Conservation (phyloP, 2,329 filamentous ascomycete species). For the Capronia epimyces region DNA sequence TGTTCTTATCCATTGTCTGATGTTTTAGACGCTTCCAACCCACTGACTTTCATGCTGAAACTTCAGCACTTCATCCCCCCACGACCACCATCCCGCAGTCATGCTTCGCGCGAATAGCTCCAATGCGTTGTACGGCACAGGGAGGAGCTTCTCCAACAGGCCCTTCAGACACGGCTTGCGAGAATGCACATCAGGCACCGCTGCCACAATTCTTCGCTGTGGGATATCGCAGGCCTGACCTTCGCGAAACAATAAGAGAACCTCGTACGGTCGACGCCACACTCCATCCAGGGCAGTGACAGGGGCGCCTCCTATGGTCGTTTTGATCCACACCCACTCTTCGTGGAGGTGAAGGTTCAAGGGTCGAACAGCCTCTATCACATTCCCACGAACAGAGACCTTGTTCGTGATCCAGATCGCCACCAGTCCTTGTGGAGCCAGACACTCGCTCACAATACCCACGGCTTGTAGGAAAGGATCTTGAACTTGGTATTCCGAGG, state of each 20-base stretch:
- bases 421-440: constrained; percentile 41
- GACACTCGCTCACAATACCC: constrained; percentile 43
- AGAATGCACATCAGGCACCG: constrained; percentile 59
- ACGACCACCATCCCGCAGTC: constrained; percentile 57
- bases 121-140: constrained; percentile 45
- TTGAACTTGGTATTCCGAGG: constrained; percentile 29
- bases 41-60: constrained; percentile 43
- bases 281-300: constrained; percentile 48
- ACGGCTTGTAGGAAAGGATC: constrained; percentile 35
- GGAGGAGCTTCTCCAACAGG: constrained; percentile 45
- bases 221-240: constrained; percentile 27
- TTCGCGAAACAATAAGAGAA: constrained; percentile 48
- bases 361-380: constrained; percentile 43
- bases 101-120: constrained; percentile 58
- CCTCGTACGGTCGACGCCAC: constrained; percentile 59
- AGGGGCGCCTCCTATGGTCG: constrained; percentile 49
- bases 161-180: constrained; percentile 58
- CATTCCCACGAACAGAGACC: constrained; percentile 43
- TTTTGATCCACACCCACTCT: constrained; percentile 63
- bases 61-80: constrained; percentile 58
- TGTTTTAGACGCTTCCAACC: background rate
- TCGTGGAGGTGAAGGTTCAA: constrained; percentile 50
- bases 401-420: constrained; percentile 61
- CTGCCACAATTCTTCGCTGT: constrained; percentile 50
- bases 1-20: background rate